These are phyloP conservation scores for Nepenthes alata DNA, from an alignment of 179 eudicot species.

Conservation along the genomic window DNA sequence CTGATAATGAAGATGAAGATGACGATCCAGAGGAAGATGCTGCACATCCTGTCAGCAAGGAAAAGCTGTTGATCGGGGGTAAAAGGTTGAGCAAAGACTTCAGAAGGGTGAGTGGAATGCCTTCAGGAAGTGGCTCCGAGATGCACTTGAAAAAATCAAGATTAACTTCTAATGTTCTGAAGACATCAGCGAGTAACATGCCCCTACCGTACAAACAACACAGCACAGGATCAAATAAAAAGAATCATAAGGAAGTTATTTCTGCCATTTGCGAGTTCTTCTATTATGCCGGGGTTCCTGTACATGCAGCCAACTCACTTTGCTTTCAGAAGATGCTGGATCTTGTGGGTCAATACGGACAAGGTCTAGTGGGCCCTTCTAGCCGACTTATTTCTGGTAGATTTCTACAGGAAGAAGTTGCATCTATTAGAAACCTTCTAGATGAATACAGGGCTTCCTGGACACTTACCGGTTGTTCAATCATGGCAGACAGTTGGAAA, in stretches of 20 bases:
- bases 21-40: slow-evolving; percentile 53
- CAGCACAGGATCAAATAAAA: slow-evolving; percentile 30
- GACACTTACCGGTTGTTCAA: slow-evolving; percentile 84
- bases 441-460: slow-evolving; percentile 72
- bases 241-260: slow-evolving; percentile 58
- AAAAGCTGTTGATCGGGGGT: slow-evolving; percentile 32
- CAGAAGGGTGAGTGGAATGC: slow-evolving; percentile 34
- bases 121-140: slow-evolving; percentile 44
- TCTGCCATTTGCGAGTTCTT: slow-evolving; percentile 85
- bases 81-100: slow-evolving; percentile 35
- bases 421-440: slow-evolving; percentile 45
- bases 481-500: slow-evolving; percentile 90
- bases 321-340: slow-evolving; percentile 86
- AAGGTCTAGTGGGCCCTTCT: slow-evolving; percentile 52
- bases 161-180: slow-evolving; percentile 28
- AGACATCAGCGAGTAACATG: slow-evolving; percentile 34
- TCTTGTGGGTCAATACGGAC: slow-evolving; percentile 77
- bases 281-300: slow-evolving; percentile 74
- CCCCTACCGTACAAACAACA: slow-evolving; percentile 30
- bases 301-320: slow-evolving; percentile 58
- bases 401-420: slow-evolving; percentile 62
- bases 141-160: slow-evolving; percentile 37
- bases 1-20: slow-evolving; percentile 70
- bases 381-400: slow-evolving; percentile 55
- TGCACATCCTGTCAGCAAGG: slow-evolving; percentile 27